Conservation (phyloP, 1,284 basidiomycete species). For the Baeospora myosura region DNA sequence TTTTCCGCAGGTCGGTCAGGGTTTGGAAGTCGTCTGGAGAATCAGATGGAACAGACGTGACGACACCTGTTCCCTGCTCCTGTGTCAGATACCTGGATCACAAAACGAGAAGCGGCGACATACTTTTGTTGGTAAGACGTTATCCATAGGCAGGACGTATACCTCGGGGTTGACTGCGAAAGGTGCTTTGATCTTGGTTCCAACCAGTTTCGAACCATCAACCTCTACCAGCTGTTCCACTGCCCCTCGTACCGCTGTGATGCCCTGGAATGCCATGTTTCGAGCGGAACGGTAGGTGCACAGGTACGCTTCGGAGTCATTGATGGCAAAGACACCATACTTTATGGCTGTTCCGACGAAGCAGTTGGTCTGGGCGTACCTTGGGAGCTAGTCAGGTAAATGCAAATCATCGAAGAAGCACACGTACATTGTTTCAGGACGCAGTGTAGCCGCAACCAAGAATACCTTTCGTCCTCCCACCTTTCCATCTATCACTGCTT, state of each 20-base stretch:
- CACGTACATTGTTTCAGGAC: constrained; percentile 91
- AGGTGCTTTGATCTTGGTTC: constrained; percentile 88
- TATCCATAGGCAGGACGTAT: constrained; percentile 97
- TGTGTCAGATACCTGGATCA: not conserved
- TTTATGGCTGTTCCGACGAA: constrained; percentile 90
- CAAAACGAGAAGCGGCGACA: constrained; percentile 7
- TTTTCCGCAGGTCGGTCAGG: constrained; percentile 90
- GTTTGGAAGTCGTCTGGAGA: constrained; percentile 97
- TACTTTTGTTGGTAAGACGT: constrained; percentile 88
- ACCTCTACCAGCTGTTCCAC: constrained; percentile 71
- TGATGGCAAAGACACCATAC: constrained; percentile 87
- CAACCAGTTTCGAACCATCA: constrained; percentile 76
- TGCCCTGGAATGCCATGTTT: constrained; percentile 97
- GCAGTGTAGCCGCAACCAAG: constrained; percentile 91
- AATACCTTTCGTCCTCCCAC: constrained; percentile 78
- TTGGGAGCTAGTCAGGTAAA: constrained; percentile 20
- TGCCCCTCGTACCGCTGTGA: constrained; percentile 64
- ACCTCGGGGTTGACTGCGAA: constrained; percentile 81
- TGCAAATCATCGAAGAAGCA: constrained; percentile 7
- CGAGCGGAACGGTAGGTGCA: constrained; percentile 88
- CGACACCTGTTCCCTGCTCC: constrained; percentile 90
- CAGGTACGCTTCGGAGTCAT: constrained; percentile 84
- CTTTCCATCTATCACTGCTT: constrained; percentile 58
- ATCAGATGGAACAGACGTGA: constrained; percentile 97
- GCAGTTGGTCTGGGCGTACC: constrained; percentile 98